Evolutionary conservation across 73 alveolate genomes (phyloP).

Genomic region (Paramecium octaurelia): DNA sequence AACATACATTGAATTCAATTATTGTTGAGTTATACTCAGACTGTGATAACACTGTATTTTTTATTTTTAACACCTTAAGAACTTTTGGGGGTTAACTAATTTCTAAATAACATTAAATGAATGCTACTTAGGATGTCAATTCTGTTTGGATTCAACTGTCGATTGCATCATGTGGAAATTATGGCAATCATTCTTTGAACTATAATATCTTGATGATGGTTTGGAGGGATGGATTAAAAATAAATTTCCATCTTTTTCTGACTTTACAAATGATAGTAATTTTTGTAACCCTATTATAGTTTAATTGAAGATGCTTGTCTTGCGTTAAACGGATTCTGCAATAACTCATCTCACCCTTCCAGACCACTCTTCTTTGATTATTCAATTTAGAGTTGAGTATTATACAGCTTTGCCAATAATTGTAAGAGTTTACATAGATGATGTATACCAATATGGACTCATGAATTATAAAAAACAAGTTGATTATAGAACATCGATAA

Average conservation of each 20-base stretch:
- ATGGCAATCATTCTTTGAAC: background rate
- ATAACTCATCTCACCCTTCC: background rate
- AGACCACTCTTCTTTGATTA: background rate
- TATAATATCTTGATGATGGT: background rate
- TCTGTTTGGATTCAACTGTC: background rate
- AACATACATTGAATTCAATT: background rate
- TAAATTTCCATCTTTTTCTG: background rate
- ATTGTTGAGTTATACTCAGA: background rate
- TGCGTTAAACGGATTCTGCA: background rate
- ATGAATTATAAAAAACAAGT: background rate
- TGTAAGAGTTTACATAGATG: background rate
- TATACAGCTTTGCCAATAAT: background rate
- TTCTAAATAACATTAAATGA: background rate
- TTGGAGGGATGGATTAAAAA: background rate
- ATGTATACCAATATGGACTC: background rate
- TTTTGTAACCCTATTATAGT: background rate
- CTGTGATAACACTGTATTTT: background rate
- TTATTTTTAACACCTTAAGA: background rate
- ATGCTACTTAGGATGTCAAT: background rate
- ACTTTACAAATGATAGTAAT: background rate
- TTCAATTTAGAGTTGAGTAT: background rate
- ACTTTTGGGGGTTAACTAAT: background rate
- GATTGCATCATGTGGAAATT: background rate
- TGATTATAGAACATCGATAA: background rate
- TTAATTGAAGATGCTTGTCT: background rate